Percentiles rank a stretch among this genome's conserved stretches.
Evolutionary conservation across 192 early-diverging fungal genomes (phyloP).

Genomic region (Coemansia sp.): DNA sequence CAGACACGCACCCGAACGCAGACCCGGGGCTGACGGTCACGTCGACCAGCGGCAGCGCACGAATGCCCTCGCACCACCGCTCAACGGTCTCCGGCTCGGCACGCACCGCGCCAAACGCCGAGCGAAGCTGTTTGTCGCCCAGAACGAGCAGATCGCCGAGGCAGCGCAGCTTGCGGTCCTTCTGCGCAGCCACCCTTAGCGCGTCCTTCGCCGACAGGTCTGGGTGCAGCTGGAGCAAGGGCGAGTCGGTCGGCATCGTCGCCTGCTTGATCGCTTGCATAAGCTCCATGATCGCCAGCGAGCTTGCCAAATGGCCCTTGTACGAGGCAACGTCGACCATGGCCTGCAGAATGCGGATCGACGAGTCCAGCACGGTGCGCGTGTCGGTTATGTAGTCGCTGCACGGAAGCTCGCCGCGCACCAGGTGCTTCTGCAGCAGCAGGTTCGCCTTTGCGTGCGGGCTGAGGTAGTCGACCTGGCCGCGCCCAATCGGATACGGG

Average conservation of each 20-base stretch:
- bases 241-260: constrained; percentile 73
- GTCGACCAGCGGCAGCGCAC: constrained; percentile 33
- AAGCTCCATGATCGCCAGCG: constrained; percentile 75
- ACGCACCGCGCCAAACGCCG: constrained; percentile 5
- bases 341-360: constrained; percentile 89
- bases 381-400: constrained; percentile 92
- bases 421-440: constrained; percentile 85
- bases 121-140: constrained; percentile 33
- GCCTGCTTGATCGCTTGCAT: constrained; percentile 95
- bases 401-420: constrained; percentile 75
- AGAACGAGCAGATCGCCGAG: constrained; percentile 35
- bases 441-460: constrained; percentile 91
- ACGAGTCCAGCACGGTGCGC: constrained; percentile 85
- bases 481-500: constrained; percentile 60
- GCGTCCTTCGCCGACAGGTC: constrained; percentile 40
- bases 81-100: constrained; percentile 1
- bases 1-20: not conserved
- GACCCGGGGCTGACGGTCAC: constrained; percentile 12
- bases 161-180: constrained; percentile 6
- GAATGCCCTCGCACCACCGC: constrained; percentile 31
- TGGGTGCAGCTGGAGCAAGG: constrained; percentile 62
- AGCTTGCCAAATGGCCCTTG: constrained; percentile 62
- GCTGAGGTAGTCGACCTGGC: constrained; percentile 62
- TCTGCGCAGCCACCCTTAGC: not conserved
- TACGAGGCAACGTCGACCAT: constrained; percentile 88